These are phyloP conservation scores for Cyberlindnera nakhonratchasimensis DNA, from an alignment of 805 yeast species.

Conservation along the genomic window DNA sequence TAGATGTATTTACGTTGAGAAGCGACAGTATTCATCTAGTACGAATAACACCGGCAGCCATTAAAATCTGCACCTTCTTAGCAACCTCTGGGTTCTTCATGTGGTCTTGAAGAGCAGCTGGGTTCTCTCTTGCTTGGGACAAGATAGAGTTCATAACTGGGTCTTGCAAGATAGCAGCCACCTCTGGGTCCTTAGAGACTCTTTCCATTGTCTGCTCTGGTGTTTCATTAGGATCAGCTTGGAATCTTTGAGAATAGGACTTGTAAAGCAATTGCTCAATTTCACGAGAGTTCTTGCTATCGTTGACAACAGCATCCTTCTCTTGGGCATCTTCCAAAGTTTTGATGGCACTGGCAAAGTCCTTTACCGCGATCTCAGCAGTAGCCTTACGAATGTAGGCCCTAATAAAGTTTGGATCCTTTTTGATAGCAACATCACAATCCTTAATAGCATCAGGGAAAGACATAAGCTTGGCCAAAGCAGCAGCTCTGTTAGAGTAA, in stretches of 20 bases:
- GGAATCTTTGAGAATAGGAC: conserved; percentile 78
- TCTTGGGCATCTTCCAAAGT: conserved; percentile 77
- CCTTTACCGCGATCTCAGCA: conserved; percentile 88
- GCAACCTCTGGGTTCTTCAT: conserved; percentile 94
- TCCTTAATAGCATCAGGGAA: conserved; percentile 96
- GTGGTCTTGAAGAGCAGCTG: conserved; percentile 96
- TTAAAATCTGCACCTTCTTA: conserved; percentile 80
- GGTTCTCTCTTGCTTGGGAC: conserved; percentile 90
- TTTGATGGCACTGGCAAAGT: conserved; percentile 75
- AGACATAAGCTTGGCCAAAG: conserved; percentile 87
- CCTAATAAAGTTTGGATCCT: conserved; percentile 86
- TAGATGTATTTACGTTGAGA: too few species aligned
- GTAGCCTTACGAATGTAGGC: conserved; percentile 97
- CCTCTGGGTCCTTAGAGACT: conserved; percentile 90
- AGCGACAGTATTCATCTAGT: too few species aligned
- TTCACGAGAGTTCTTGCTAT: conserved; percentile 62
- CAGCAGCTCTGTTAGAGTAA: conserved; percentile 97
- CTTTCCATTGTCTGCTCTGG: conserved; percentile 93
- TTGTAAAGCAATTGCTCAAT: conserved; percentile 78
- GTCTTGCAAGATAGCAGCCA: conserved; percentile 81
- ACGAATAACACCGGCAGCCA: conserved; percentile 96
- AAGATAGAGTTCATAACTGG: conserved; percentile 95
- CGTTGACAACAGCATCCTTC: conserved; percentile 61
- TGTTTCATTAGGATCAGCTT: conserved; percentile 74
- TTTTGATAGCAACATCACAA: conserved; percentile 83